Conservation (phyloP, 306 rosid species). For the Dalbergia cultrata region DNA sequence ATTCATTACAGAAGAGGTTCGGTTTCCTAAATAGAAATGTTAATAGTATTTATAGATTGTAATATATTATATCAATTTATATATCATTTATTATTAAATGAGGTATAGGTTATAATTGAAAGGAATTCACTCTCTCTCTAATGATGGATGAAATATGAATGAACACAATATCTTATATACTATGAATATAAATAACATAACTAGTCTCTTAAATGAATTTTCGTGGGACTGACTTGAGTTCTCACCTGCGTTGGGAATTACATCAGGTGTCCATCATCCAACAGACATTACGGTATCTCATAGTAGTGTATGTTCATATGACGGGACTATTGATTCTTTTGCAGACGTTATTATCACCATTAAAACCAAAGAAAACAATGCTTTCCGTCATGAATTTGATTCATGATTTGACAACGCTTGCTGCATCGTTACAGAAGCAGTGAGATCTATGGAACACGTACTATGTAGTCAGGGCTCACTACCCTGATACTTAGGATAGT, state of each 20-base stretch:
- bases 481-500: not conserved
- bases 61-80: too few species aligned
- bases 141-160: too few species aligned
- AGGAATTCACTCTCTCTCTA: too few species aligned
- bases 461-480: not conserved
- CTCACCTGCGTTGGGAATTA: conserved; percentile 31
- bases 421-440: not conserved
- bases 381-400: conserved; percentile 33
- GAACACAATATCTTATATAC: too few species aligned
- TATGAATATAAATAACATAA: too few species aligned
- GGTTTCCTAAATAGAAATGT: too few species aligned
- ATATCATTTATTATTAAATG: too few species aligned
- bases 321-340: conserved; percentile 12
- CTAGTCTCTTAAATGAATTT: not conserved
- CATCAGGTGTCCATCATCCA: conserved; percentile 16
- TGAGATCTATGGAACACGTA: conserved; percentile 30
- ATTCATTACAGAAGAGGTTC: not conserved
- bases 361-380: conserved; percentile 2
- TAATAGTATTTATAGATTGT: too few species aligned
- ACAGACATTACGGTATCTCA: conserved; percentile 38
- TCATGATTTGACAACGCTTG: conserved; percentile 36
- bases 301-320: not conserved
- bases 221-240: conserved; percentile 2
- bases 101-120: too few species aligned
- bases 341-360: conserved; percentile 18